Percentiles rank a stretch among this genome's conserved stretches.
phyloP scores from a whole-genome alignment of 2,329 filamentous ascomycete genomes.

The Metarhizium sp. region DNA sequence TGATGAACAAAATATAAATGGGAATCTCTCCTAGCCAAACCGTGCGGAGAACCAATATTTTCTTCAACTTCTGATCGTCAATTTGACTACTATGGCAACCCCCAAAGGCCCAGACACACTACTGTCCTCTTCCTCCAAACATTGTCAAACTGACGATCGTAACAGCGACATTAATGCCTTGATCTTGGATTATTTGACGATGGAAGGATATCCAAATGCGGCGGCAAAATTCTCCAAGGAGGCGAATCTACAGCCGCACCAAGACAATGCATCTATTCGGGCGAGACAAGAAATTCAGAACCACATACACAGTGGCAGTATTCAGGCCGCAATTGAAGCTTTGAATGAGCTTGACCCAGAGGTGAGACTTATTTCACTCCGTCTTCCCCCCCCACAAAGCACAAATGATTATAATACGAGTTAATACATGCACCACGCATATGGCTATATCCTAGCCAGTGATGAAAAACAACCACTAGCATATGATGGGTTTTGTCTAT shows the following conservation, averaged over 20 bases:
- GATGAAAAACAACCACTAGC: slow-evolving; percentile 76
- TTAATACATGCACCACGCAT: slow-evolving; percentile 99
- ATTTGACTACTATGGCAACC: slow-evolving; percentile 1
- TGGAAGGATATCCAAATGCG: slow-evolving; percentile 87
- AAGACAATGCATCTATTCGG: slow-evolving; percentile 63
- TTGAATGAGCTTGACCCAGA: slow-evolving; percentile 86
- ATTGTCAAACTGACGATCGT: slow-evolving; percentile 15
- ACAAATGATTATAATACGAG: slow-evolving; percentile 76
- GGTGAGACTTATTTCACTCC: slow-evolving; percentile 47
- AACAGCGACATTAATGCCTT: slow-evolving; percentile 86
- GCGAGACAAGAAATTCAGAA: slow-evolving; percentile 75
- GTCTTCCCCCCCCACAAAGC: not conserved
- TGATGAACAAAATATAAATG: slow-evolving; percentile 92
- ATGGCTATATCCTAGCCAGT: slow-evolving; percentile 66
- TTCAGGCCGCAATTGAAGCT: slow-evolving; percentile 74
- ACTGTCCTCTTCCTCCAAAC: not conserved
- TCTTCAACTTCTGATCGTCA: slow-evolving; percentile 55
- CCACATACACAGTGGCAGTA: slow-evolving; percentile 76
- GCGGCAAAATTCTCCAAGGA: slow-evolving; percentile 91
- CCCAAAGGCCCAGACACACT: not conserved
- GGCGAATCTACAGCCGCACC: slow-evolving; percentile 72
- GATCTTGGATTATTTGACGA: slow-evolving; percentile 94
- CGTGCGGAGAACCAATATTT: slow-evolving; percentile 77
- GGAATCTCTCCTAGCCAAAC: slow-evolving; percentile 98
- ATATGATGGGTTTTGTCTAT: slow-evolving; percentile 22